Evolutionary conservation across 345 rosid genomes (phyloP).

Genomic region (Stellera chamaejasme): DNA sequence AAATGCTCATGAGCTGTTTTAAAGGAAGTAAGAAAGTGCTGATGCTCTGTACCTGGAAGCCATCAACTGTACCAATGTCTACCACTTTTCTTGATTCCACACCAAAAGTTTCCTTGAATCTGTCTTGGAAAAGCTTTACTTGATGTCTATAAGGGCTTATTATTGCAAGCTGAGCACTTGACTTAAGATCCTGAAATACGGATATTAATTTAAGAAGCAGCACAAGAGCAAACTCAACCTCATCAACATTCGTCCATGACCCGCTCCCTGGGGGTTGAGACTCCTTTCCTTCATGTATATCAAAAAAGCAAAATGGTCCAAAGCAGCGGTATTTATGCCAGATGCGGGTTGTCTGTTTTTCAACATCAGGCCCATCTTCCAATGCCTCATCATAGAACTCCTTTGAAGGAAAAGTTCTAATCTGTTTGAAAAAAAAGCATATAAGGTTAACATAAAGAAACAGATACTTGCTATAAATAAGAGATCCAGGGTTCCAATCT

Average conservation of each 20-base stretch:
- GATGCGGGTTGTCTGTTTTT: conserved; percentile 53
- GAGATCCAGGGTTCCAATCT: too few relatives aligned
- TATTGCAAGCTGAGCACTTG: conserved; percentile 84
- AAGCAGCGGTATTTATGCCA: conserved; percentile 84
- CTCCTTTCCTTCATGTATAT: conserved; percentile 76
- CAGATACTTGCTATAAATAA: neutral
- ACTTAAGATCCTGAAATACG: conserved; percentile 65
- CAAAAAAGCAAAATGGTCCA: conserved; percentile 93
- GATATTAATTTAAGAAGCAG: conserved; percentile 75
- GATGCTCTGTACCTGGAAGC: conserved; percentile 70
- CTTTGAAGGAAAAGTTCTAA: conserved; percentile 83
- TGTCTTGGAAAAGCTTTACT: conserved; percentile 77
- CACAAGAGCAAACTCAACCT: conserved; percentile 75
- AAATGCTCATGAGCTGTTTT: neutral
- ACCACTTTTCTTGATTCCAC: conserved; percentile 61
- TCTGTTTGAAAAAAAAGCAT: conserved; percentile 29
- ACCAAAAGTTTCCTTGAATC: conserved; percentile 71
- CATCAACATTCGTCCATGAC: conserved; percentile 69
- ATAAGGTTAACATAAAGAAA: neutral
- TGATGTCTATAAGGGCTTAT: conserved; percentile 89
- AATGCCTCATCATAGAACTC: conserved; percentile 72
- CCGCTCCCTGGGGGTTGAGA: conserved; percentile 84
- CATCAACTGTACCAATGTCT: conserved; percentile 88
- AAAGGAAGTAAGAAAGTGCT: neutral
- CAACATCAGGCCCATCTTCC: conserved; percentile 74